Conservation (phyloP, 306 rosid genomes). For the Benincasa hispida region DNA sequence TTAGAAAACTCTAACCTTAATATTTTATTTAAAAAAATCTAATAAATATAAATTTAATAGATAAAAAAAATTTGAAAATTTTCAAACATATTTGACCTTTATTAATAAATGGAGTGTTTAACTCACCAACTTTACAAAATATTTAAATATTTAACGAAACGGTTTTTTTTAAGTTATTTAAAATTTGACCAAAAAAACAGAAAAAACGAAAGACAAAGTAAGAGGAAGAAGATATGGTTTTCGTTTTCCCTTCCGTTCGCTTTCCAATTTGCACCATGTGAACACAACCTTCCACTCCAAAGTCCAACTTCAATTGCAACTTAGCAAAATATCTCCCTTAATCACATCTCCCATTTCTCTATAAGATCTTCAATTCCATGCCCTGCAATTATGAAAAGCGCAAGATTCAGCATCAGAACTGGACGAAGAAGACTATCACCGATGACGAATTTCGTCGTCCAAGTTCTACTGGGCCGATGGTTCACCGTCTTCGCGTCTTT, state of each 20-base stretch:
- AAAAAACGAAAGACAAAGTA: too few relatives aligned
- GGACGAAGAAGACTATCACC: not conserved
- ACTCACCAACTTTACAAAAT: too few relatives aligned
- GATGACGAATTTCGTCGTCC: not conserved
- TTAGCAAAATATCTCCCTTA: not conserved
- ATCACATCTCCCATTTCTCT: not conserved
- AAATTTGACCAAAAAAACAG: too few relatives aligned
- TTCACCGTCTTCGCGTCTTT: not conserved
- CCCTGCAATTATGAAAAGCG: not conserved
- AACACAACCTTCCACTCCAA: not conserved
- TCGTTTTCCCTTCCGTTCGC: not conserved
- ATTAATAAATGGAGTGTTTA: too few relatives aligned
- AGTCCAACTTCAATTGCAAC: not conserved
- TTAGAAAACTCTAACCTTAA: too few relatives aligned
- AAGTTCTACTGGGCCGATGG: conserved; percentile 6
- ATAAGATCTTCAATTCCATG: not conserved
- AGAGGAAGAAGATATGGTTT: too few relatives aligned
- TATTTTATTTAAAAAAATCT: too few relatives aligned
- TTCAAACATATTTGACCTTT: too few relatives aligned
- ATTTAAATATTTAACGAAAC: too few relatives aligned
- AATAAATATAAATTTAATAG: too few relatives aligned
- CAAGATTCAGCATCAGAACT: not conserved
- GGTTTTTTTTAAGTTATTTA: too few relatives aligned
- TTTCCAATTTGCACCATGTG: not conserved
- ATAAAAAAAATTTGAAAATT: too few relatives aligned